phyloP scores from a whole-genome alignment of 768 basidiomycete species.

The Rhizopogon roseolus region DNA sequence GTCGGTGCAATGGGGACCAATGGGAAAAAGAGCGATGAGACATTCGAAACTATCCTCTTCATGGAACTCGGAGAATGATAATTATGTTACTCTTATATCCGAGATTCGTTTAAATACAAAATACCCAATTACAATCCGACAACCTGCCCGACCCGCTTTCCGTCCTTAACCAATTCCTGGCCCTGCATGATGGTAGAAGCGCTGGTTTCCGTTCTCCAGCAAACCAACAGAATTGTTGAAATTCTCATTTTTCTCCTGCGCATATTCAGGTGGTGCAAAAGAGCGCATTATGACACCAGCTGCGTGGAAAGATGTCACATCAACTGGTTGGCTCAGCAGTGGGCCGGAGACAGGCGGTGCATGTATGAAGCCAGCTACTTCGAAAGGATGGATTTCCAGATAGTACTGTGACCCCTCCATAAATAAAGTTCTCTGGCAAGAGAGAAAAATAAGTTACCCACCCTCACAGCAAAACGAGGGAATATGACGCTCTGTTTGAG shows the following conservation, averaged over 20 bases:
- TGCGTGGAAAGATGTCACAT: slow-evolving; percentile 33
- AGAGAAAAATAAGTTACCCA: slow-evolving; percentile 20
- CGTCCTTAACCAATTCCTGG: neutral
- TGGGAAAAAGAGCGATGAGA: slow-evolving; percentile 53
- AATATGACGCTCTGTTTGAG: slow-evolving; percentile 41
- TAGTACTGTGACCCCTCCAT: slow-evolving; percentile 31
- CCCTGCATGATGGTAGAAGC: slow-evolving; percentile 30
- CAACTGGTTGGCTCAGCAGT: slow-evolving; percentile 36
- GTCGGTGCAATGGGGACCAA: slow-evolving; percentile 44
- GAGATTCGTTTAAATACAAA: neutral
- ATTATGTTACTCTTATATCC: neutral
- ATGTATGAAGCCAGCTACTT: slow-evolving; percentile 37
- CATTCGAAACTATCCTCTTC: slow-evolving; percentile 63
- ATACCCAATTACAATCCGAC: neutral
- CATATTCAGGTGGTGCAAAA: slow-evolving; percentile 51
- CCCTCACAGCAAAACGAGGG: slow-evolving; percentile 43
- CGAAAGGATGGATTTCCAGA: slow-evolving; percentile 38
- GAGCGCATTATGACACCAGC: slow-evolving; percentile 37
- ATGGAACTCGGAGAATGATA: slow-evolving; percentile 25
- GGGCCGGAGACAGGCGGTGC: slow-evolving; percentile 16
- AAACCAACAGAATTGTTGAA: slow-evolving; percentile 49
- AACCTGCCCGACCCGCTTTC: neutral
- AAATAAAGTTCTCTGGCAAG: neutral
- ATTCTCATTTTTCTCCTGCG: slow-evolving; percentile 36
- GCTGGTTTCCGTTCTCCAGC: slow-evolving; percentile 53